Evolutionary conservation across 2,329 filamentous ascomycete species (phyloP).

Genomic region (Tolypocladium ovalisporum): DNA sequence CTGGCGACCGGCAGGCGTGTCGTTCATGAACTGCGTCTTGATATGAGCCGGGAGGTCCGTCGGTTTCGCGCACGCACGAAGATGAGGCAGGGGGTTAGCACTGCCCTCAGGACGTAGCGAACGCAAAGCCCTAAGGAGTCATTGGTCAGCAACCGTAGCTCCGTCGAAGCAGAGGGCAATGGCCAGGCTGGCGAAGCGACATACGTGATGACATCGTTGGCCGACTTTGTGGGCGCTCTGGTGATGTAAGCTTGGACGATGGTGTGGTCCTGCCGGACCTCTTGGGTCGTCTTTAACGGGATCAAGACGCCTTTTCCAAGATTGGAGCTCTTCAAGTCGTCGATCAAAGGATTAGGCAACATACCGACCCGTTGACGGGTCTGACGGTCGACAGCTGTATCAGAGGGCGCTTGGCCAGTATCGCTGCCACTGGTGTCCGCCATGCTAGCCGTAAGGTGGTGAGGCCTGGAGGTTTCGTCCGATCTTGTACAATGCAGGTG

Average conservation of each 20-base stretch:
- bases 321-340: slow-evolving; percentile 22
- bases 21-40: slow-evolving; percentile 50
- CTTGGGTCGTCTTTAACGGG: slow-evolving; percentile 53
- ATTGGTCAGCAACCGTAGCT: slow-evolving; percentile 7
- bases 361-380: slow-evolving; percentile 5
- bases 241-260: slow-evolving; percentile 59
- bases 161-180: not conserved
- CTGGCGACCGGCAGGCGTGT: slow-evolving; percentile 39
- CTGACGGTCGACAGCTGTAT: not conserved
- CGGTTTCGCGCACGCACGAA: slow-evolving; percentile 67
- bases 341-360: slow-evolving; percentile 24
- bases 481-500: not conserved
- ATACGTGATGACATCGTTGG: slow-evolving; percentile 63
- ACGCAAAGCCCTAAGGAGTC: slow-evolving; percentile 38
- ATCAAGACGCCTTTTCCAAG: slow-evolving; percentile 40
- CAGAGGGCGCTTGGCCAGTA: not conserved
- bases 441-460: not conserved
- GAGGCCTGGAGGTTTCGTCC: not conserved
- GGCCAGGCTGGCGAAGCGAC: not conserved
- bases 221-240: slow-evolving; percentile 58
- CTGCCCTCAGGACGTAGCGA: slow-evolving; percentile 46
- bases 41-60: slow-evolving; percentile 56
- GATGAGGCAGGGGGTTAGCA: slow-evolving; percentile 56
- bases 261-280: slow-evolving; percentile 47
- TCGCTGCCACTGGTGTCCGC: not conserved